Evolutionary conservation across 2,329 filamentous ascomycete genomes (phyloP), one percentile per base, ranked within the genome.

Genomic region (Nothomitra cinnamomea): DNA sequence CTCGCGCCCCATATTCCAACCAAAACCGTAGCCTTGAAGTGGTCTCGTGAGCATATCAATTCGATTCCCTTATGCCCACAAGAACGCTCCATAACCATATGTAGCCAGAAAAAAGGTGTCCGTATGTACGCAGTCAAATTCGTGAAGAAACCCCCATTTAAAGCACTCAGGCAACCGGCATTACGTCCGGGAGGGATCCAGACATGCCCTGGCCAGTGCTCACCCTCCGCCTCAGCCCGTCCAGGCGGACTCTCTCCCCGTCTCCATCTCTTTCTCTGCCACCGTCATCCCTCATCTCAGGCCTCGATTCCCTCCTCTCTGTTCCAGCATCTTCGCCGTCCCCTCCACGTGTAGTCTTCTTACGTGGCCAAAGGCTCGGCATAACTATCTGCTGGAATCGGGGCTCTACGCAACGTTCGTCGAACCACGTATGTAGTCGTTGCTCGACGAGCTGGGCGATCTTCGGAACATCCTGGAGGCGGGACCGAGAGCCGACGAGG

Each of bases 351-450:
- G 86, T 88, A 60, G 88, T 94, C 70, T 80, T 83, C 71, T 89
- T 90, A 48, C 85, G 72, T 1, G 87, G 87, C 87, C 87, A 94
- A 56, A 92, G 64, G 60, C 80, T 87, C 0, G 87, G 87, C 7
- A 94, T 72, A 0, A 85, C 83, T 58, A 92, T 90, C 63, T 92
- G 85, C 64, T 92, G 87, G 66, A 92, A 92, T 24, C 85, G 77
- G 1, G 87, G 87, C 67, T 92, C 86, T 5, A 94, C 87, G 57
- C 82, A 85, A 48, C 87, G 79, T 63, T 92, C 86, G 65, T 92
- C 86, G 65, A 94, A 90, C 87, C 87, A 94, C 53, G 80, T 79
- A 67, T 92, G 86, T 15, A 94, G 73, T 17, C 85, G 76, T 3
- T 81, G 77, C 67, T 94, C 87, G 41, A 94, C 80, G 1, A 94